phyloP scores from a whole-genome alignment of 257 asterid genomes.

The Solanum chiquidenum region DNA sequence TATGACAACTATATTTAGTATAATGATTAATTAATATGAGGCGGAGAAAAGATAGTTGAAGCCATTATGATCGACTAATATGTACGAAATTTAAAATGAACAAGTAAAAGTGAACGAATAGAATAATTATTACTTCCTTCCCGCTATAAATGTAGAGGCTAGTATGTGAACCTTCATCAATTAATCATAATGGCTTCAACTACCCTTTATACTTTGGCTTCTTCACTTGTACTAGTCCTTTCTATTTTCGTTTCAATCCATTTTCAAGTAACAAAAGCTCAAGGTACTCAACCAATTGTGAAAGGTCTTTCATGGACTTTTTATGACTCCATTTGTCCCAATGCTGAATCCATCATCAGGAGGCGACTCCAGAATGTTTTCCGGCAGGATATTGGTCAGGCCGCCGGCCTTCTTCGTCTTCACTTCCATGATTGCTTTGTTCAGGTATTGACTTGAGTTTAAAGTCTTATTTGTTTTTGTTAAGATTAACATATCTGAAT shows the following conservation, averaged over 20 bases:
- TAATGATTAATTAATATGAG: too few species aligned
- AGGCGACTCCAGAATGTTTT: slow-evolving; percentile 1
- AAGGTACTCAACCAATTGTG: slow-evolving; percentile 14
- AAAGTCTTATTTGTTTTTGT: background rate
- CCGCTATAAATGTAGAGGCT: background rate
- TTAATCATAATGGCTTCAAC: background rate
- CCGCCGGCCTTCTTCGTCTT: slow-evolving; percentile 22
- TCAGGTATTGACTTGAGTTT: background rate
- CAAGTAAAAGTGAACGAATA: too few species aligned
- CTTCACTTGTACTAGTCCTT: background rate
- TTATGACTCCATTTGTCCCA: slow-evolving; percentile 14
- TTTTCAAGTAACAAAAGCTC: slow-evolving; percentile 4
- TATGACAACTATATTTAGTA: too few species aligned
- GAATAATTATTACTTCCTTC: background rate
- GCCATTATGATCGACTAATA: too few species aligned
- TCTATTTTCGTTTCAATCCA: background rate
- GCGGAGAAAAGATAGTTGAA: too few species aligned
- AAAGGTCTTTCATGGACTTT: slow-evolving; percentile 24
- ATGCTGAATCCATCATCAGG: slow-evolving; percentile 6
- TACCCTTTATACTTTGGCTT: background rate
- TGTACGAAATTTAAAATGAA: too few species aligned
- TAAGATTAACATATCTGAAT: too few species aligned
- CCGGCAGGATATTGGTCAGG: slow-evolving; percentile 3
- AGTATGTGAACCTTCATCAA: background rate
- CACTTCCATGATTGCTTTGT: slow-evolving; percentile 26